phyloP scores from a whole-genome alignment of 2,329 filamentous ascomycete species.

The Coniochaeta hoffmannii region DNA sequence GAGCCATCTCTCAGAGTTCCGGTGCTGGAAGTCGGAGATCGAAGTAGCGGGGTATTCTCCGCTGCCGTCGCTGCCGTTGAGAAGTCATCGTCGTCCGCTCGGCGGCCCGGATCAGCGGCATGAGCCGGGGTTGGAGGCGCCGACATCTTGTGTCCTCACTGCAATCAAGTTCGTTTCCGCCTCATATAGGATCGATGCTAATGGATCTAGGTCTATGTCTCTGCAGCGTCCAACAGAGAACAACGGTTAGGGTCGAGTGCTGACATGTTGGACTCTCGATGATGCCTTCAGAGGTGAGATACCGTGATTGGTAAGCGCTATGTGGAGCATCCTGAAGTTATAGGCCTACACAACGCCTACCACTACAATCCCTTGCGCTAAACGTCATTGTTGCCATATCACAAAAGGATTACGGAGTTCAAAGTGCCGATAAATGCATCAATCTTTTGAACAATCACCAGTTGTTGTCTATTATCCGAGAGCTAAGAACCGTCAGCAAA shows the following conservation, averaged over 20 bases:
- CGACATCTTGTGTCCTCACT: not conserved
- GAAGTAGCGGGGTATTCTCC: constrained; percentile 21
- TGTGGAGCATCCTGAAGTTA: not conserved
- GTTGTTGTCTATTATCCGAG: no score
- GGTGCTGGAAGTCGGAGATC: constrained; percentile 14
- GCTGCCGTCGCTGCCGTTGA: constrained; percentile 13
- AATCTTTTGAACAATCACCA: no score
- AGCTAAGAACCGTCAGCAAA: no score
- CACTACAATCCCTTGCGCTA: no score
- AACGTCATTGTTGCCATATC: not conserved
- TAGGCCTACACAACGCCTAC: not conserved
- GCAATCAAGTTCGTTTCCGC: not conserved
- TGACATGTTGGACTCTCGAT: not conserved
- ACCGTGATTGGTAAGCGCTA: not conserved
- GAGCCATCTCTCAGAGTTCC: constrained; percentile 13
- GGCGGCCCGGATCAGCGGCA: not conserved
- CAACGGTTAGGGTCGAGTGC: not conserved
- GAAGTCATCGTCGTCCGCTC: constrained; percentile 7
- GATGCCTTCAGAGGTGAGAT: not conserved
- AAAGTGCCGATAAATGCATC: not conserved
- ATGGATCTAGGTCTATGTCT: not conserved
- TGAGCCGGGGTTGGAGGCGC: constrained; percentile 15
- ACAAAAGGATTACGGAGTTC: not conserved
- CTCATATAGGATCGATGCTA: no score
- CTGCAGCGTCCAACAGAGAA: not conserved